A percentile compares a stretch with the other conserved stretches of the same genome.
phyloP scores from a whole-genome alignment of 169 alveolate genomes.

The Plasmodium coatneyi region DNA sequence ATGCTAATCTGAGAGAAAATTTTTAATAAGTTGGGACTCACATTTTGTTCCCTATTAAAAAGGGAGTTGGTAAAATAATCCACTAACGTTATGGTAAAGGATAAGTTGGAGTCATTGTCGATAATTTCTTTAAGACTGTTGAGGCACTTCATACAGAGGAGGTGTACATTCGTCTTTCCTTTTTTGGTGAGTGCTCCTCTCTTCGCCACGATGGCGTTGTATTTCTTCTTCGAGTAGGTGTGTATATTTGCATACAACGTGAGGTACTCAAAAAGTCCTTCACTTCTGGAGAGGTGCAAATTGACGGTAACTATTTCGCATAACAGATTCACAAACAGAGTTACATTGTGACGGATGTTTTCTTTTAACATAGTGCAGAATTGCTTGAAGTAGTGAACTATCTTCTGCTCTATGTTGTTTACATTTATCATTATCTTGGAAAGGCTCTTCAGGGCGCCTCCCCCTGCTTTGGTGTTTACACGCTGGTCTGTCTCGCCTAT shows the following conservation, averaged over 20 bases:
- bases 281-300: conserved; percentile 39
- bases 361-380: conserved; percentile 39
- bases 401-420: conserved; percentile 29
- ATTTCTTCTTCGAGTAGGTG: conserved; percentile 7
- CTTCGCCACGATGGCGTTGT: background rate
- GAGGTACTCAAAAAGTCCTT: conserved; percentile 32
- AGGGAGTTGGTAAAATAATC: conserved; percentile 25
- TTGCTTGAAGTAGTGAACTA: conserved; percentile 24
- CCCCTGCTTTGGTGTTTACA: background rate
- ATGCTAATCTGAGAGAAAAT: conserved; percentile 38
- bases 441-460: background rate
- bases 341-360: conserved; percentile 19
- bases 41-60: conserved; percentile 29
- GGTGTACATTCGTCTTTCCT: background rate
- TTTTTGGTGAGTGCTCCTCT: background rate
- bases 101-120: conserved; percentile 43
- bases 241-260: conserved; percentile 19
- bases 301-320: conserved; percentile 70
- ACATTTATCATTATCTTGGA: conserved; percentile 48
- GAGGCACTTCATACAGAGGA: conserved; percentile 47
- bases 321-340: conserved; percentile 57
- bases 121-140: conserved; percentile 44
- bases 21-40: conserved; percentile 33
- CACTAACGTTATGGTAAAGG: conserved; percentile 16
- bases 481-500: background rate